Base-by-base conservation (phyloP, 495 filamentous ascomycete genomes). In the Baudoinia panamericana region DNA sequence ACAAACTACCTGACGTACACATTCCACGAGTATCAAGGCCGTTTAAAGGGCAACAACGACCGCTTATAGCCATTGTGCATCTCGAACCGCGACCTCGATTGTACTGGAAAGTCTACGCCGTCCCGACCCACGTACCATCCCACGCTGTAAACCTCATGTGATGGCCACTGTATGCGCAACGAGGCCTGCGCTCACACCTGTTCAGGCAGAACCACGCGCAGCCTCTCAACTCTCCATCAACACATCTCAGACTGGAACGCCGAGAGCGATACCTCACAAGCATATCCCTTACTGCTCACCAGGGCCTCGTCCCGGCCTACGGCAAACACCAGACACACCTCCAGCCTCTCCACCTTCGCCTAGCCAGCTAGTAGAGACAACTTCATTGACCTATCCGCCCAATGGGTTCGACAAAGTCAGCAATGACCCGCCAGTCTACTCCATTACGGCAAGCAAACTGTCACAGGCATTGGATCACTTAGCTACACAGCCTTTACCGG, bases 261-360 rank as follows among this genome's bases (percentile, higher is more conserved):
- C 45, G 43, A 53, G 41, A 9, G 71, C 82, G 10, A 70, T 95
- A 17, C 87, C 90, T 7, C 93, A 93, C 62, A 93, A 92, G 56
- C 84, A 93, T 61, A 63, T 95, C 11, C 83, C 85, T 6, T 66
- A 78, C 36, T 88, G 84, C 53, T 79, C 85, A n/a, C 72, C 86
- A 7, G 82, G 83, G 0, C 77, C 83, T 7, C 65, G 70, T 8
- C 79, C 78, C 7, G 68, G 70, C 25, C 70, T 68, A 42, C n/a
- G n/a, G n/a, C n/a, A n/a, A n/a, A n/a, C n/a, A n/a, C n/a, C n/a
- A n/a, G 74, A 68, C 52, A 82, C 69, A 18, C 80, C 81, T 27
- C 79, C 80, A 5, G 69, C 76, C 15, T 83, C 82, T 25, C 68
- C 74, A 11, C 68, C 58, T 8, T 67, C 68, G 22, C 70, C 63